Percentiles rank a stretch among this genome's conserved stretches.
Conservation (phyloP, 371 early-diverging fungal genomes). For the Lichtheimia corymbifera region DNA sequence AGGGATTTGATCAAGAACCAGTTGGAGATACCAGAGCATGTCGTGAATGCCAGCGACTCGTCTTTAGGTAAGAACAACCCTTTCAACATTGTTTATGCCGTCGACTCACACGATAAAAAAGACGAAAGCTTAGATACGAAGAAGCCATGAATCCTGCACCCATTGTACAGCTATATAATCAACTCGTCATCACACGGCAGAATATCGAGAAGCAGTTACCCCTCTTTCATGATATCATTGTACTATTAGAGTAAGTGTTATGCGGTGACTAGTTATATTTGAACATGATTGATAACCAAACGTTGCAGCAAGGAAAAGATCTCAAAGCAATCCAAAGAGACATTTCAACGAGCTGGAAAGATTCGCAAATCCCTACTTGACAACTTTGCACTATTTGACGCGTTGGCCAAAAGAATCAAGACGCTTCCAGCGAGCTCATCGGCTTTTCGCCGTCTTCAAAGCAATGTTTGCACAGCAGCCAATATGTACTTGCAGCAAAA, state of each 20-base stretch:
- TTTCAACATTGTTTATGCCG: not conserved
- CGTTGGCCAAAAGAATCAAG: conserved; percentile 62
- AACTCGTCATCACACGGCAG: conserved; percentile 33
- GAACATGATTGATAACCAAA: not conserved
- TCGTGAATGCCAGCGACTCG: conserved; percentile 55
- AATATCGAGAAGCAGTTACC: conserved; percentile 61
- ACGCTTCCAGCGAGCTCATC: conserved; percentile 49
- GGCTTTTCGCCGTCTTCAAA: conserved; percentile 63
- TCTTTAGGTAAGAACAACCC: conserved; percentile 39
- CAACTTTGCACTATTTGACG: conserved; percentile 64
- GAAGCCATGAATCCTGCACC: conserved; percentile 44
- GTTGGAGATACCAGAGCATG: conserved; percentile 68
- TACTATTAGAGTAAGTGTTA: conserved; percentile 52
- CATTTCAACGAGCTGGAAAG: conserved; percentile 55
- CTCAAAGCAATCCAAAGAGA: conserved; percentile 51
- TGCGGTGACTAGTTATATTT: not conserved
- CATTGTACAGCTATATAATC: conserved; percentile 50
- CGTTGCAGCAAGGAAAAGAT: conserved; percentile 44
- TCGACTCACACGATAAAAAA: conserved; percentile 23
- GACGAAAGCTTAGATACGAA: conserved; percentile 48
- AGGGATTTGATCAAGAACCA: conserved; percentile 49
- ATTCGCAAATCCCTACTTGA: conserved; percentile 67
- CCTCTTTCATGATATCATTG: conserved; percentile 59
- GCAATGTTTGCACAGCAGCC: conserved; percentile 69
- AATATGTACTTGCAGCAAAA: conserved; percentile 81